Evolutionary conservation across 495 filamentous ascomycete species (phyloP).

Genomic region (Chaetomium cochliodes): DNA sequence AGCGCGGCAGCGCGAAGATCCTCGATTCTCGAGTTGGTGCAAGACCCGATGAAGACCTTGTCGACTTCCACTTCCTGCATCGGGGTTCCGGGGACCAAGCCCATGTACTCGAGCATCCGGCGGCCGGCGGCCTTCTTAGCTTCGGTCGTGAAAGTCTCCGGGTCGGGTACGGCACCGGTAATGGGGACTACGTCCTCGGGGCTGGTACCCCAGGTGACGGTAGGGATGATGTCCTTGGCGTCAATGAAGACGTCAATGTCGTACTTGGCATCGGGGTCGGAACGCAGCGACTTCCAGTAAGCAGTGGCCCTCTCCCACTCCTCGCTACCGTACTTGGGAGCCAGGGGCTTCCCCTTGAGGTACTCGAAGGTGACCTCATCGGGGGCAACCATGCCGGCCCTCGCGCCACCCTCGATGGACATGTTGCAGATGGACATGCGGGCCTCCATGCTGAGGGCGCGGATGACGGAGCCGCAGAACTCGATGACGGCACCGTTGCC

Average conservation of each 20-base stretch:
- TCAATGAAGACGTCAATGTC: conserved; percentile 85
- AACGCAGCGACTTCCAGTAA: conserved; percentile 85
- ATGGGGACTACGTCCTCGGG: conserved; percentile 96
- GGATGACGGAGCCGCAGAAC: conserved; percentile 92
- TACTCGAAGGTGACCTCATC: conserved; percentile 94
- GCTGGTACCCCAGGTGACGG: conserved; percentile 94
- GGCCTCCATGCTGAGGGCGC: conserved; percentile 88
- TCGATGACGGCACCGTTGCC: conserved; percentile 94
- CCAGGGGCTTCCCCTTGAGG: conserved; percentile 83
- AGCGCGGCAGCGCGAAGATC: conserved; percentile 86
- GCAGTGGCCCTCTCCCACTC: conserved; percentile 88
- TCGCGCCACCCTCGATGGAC: conserved; percentile 96
- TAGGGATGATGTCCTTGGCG: conserved; percentile 87
- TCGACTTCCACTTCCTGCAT: conserved; percentile 90
- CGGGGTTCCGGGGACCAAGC: conserved; percentile 74
- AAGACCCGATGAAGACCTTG: conserved; percentile 97
- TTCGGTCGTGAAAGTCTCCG: conserved; percentile 77
- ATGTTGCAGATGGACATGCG: conserved; percentile 99
- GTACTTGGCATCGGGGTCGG: conserved; percentile 80
- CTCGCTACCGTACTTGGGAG: conserved; percentile 74
- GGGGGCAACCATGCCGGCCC: conserved; percentile 95
- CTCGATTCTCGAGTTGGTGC: conserved; percentile 96
- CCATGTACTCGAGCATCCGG: conserved; percentile 94
- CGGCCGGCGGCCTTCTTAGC: conserved; percentile 73
- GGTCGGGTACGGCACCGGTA: conserved; percentile 82